Base-by-base conservation (phyloP, 2,329 filamentous ascomycete genomes). In the Verticillium longisporum region DNA sequence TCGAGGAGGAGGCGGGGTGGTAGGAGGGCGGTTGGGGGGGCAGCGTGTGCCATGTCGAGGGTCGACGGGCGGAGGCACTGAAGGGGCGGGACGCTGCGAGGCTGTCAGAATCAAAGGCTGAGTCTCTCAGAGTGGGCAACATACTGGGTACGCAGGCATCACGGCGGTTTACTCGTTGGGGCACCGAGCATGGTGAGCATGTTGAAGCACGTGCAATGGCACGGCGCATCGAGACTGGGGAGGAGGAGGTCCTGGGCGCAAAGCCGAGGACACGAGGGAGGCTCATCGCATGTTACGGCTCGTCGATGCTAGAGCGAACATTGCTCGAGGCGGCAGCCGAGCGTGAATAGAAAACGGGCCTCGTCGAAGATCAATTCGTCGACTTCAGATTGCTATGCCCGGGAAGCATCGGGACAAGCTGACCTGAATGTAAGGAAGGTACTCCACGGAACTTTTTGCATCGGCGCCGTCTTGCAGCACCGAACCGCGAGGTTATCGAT, bases 21-120 rank as follows among this genome's bases (percentile, higher is more conserved):
- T 72, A 66, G 0, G 74, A 74, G 0, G 77, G 76, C 3, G 70
- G 69, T 31, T 65, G 65, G 3, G 71, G 68, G 4, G 71, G 67
- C 14, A 68, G 66, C 9, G 69, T 62, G 36, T 71, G 70, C 74
- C 73, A 75, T 59, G 67, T 58, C 13, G 56, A 63, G 36, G 57
- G 56, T 34, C 55, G 53, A 60, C 21, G 54, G 26, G 15, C 37
- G 36, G 37, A 41, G 41, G 41, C 60, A 18, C 59, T 26, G 59
- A 63, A 63, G 37, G 57, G 32, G 55, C 57, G 36, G 58, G 41
- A n/a, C 13, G 37, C 56, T 58, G 14, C 7, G 9, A 18, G 21
- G n/a, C 9, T 9, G 37, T 58, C 9, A 58, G 56, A 26, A 50
- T n/a, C 18, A 50, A 9, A 26, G 9, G n/a, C 18, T 4, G 18